Percentiles rank a stretch among this genome's conserved stretches.
Conservation (phyloP, 371 early-diverging fungal genomes). For the Apophysomyces ossiformis region DNA sequence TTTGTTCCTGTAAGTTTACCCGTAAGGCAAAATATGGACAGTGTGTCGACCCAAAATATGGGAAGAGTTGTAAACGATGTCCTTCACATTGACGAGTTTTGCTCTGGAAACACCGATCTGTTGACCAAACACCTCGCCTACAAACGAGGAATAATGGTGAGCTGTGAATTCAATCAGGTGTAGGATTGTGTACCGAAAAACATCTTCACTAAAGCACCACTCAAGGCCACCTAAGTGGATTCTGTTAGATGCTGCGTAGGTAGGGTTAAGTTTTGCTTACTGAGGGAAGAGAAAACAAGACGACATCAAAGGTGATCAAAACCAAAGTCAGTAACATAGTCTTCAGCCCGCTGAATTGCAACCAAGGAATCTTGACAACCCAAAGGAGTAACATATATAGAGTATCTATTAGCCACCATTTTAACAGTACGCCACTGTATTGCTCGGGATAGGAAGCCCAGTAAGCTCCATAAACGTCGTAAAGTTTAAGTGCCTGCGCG, state of each 20-base stretch:
- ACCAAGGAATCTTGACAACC: conserved; percentile 51
- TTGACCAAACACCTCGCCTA: conserved; percentile 40
- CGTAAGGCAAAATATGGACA: conserved; percentile 54
- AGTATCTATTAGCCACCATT: conserved; percentile 42
- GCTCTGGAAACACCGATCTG: conserved; percentile 47
- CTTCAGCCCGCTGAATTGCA: conserved; percentile 44
- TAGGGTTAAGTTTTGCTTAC: conserved; percentile 23
- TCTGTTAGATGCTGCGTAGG: neutral
- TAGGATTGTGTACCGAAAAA: conserved; percentile 17
- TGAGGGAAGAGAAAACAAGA: conserved; percentile 35
- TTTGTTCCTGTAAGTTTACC: conserved; percentile 29
- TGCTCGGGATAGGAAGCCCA: conserved; percentile 35
- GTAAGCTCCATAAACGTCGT: conserved; percentile 29
- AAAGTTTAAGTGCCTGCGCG: conserved; percentile 39
- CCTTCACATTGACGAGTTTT: conserved; percentile 45
- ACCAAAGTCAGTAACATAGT: conserved; percentile 24
- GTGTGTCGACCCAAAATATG: conserved; percentile 57
- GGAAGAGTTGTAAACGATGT: conserved; percentile 42
- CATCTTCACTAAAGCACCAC: conserved; percentile 15
- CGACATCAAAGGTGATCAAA: conserved; percentile 23
- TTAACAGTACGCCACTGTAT: conserved; percentile 26
- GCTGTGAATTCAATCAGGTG: neutral
- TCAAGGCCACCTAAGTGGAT: conserved; percentile 12
- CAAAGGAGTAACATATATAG: conserved; percentile 36
- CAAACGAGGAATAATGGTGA: neutral